Evolutionary conservation across 805 yeast species (phyloP), one percentile per base, ranked within the genome.

Genomic region (Schizosaccharomyces lindneri): DNA sequence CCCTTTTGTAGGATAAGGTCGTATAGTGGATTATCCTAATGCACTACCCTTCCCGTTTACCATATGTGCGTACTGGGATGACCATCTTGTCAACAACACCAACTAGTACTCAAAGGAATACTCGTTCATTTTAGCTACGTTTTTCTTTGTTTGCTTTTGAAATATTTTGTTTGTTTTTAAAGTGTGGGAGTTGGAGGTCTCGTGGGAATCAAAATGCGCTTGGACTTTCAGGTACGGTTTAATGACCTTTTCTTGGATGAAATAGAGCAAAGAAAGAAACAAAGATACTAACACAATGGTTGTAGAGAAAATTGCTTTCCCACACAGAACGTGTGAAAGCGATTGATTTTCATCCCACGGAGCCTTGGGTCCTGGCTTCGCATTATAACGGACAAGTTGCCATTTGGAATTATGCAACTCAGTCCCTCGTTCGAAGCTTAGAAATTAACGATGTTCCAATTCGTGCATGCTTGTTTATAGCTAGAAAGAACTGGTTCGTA

Each of bases 281-380:
- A 6, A 21, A 24, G n/a, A 51, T 29, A 13, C 9, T 24, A 21
- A 51, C 21, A 3, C 36, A 24, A 24, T 32, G 27, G 21, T n/a
- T 57, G 19, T 36, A 57, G 60, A 57, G 60, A 31, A 57, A 57
- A 24, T 36, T 57, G 4, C 27, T 57, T 17, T 19, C 60, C 21
- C 86, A 96, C 68, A 84, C 97, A 48, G 97, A 89, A 72, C 83
- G 99, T 72, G 97, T 93, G 71, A 93, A 93, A 73, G 97, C 96
- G 60, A 84, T 93, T 70, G 99, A 93, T 73, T 85, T 93, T 78
- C 99, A 93, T 72, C 98, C 98, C 29, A 78, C 89, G 24, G 98
- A 93, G 72, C 97, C 98, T 62, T 90, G 97, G 97, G 82, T 67
- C 48, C 62, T 68, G 55, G 59, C 65, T 27, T 67, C 70, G 48